Evolutionary conservation across 2,329 filamentous ascomycete genomes (phyloP), one percentile per base, ranked within the genome.

Genomic region (Bipolaris bicolor): DNA sequence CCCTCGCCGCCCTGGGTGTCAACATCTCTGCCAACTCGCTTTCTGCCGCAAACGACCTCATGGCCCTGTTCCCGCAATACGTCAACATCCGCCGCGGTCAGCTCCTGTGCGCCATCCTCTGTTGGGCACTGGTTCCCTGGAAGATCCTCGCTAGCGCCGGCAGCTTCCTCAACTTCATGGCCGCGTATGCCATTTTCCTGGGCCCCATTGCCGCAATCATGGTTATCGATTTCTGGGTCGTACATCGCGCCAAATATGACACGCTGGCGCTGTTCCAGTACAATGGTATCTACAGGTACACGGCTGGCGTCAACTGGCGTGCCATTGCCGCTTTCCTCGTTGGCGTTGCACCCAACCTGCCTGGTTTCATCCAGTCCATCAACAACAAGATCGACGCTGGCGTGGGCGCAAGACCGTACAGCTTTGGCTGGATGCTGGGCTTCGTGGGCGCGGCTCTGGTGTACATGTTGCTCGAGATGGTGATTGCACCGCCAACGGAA

Each of bases 401-500:
- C 0, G 75, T 76, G 0, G 87, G 87, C 0, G 75, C 79, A 0
- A 72, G 77, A 40, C 81, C 88, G 4, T 90, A 88, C 67, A 80
- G 83, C 24, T 87, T 89, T 67, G 86, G 87, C n/a, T 90, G 87
- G 83, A 68, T 89, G 16, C 80, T 88, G 47, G 87, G 87, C 0
- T 88, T 89, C 61, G 76, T 81, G 9, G 78, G 73, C 0, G 85
- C 84, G 7, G 81, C 83, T 18, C 48, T 85, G 3, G 78, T 88
- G 0, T 89, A 89, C 73, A 75, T 83, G 9, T 65, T 60, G 0
- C 64, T 88, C 18, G 83, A 79, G 46, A 76, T 74, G 56, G 64
- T 76, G 2, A 82, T 84, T 40, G 61, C 63, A 10, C 84, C 85
- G 7, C 81, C 79, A 0, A 71, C 57, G n/a, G 80, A 83, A 63